Evolutionary conservation across 2,329 filamentous ascomycete genomes (phyloP), one percentile per base, ranked within the genome.

Genomic region (Diplocarpon rosae): DNA sequence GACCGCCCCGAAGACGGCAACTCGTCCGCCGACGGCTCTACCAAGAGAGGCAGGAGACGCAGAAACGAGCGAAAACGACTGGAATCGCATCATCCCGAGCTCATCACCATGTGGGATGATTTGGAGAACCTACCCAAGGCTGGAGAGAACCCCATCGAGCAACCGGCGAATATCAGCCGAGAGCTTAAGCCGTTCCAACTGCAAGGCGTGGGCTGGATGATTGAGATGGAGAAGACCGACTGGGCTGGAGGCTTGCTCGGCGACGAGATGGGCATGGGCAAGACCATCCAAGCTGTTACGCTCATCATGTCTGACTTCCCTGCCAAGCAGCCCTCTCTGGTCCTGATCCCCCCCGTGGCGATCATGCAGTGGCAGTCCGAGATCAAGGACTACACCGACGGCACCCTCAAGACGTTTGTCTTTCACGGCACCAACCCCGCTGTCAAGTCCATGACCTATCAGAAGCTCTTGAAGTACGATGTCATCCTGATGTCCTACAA

Each of bases 401-500:
- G 87, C 28, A 87, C 83, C 43, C 71, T 98, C 50, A 94, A 93
- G 55, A 93, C 93, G 0, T 78, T 95, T 41, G 79, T 96, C 31
- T 90, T 84, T 56, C 92, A 98, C 57, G 85, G 86, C 37, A 88
- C 88, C 13, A 93, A 95, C 52, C 62, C 78, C 14, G 88, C 92
- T 64, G 73, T 83, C 40, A 95, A 95, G 66, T 75, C 74, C 24
- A 77, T 94, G 58, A 80, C 75, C 0, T 67, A 78, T 20, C 82
- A 80, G 47, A 81, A 93, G 30, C 68, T 96, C 41, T 83, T 82
- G 64, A 78, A 82, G 54, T 93, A 81, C 65, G 80, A 98, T 63
- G 87, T 98, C 40, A 90, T 96, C 60, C 88, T 96, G 76, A 94
- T 96, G 67, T 96, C 90, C 12, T 98, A 93, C 73, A 88, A 85